Base-by-base conservation (phyloP, 148 eudicot genomes). In the Pharnaceum exiguum region DNA sequence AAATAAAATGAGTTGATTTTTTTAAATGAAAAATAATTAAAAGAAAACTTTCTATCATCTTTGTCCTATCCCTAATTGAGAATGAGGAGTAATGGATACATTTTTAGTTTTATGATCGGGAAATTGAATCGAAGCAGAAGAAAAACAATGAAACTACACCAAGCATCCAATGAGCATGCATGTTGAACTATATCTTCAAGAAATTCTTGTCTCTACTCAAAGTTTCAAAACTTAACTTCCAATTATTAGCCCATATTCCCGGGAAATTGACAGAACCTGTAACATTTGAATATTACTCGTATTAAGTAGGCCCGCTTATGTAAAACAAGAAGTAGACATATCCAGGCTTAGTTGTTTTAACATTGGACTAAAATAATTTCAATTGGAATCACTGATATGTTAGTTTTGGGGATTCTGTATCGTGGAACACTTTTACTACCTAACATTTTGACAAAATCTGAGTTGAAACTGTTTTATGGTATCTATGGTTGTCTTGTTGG, bases 381-480 rank as follows among this genome's bases (percentile, higher is more conserved):
- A 24, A 45, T 21, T 6, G 12, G 4, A 1, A 45, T 45, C 15
- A 5, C 27, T 45, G 10, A 21, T 21, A 2, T 21, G 23, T 45
- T 45, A 45, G 23, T 3, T 27, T 22, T 19, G 13, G 3, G 19
- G 19, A 21, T 7, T 18, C 6, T 16, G 23, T 19, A 19, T 47
- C 46, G 11, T 57, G 57, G 32, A 26, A 17, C 36, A 29, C 7
- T 51, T 42, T 10, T 50, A 59, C 46, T 59, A 67, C 60, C 71
- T 51, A 67, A 19, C 37, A 50, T 25, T 59, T 51, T 49, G 22
- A 51, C 50, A 50, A 16, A 16, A 17, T 8, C 29, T 13, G 21
- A 37, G 7, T 26, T 38, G 1, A 63, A 39, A n/a, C 16, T 22
- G 3, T 11, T 24, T 2, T 3, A 3, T 45, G 11, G 8, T 2